Evolutionary conservation across 306 rosid genomes (phyloP).

Genomic region (Abrus pulchellus): DNA sequence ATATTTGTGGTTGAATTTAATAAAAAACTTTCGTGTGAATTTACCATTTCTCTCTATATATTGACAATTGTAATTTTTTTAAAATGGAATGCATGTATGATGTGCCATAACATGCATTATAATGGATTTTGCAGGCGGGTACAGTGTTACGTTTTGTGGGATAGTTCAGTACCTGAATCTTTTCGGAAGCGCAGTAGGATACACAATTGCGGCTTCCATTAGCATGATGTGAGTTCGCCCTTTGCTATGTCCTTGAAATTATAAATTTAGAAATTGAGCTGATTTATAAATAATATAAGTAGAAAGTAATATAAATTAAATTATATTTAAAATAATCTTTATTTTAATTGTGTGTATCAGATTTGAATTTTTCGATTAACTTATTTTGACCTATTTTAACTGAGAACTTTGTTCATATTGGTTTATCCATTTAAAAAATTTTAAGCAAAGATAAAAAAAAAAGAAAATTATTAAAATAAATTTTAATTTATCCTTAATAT

Average conservation of each 20-base stretch:
- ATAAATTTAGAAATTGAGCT: conserved; percentile 22
- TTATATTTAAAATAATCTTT: neutral
- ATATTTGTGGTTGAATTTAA: neutral
- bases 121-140: conserved; percentile 57
- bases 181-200: conserved; percentile 64
- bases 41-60: neutral
- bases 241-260: neutral
- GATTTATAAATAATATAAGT: conserved; percentile 1
- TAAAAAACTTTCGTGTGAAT: neutral
- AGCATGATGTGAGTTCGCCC: conserved; percentile 69
- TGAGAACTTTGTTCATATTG: neutral
- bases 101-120: conserved; percentile 22
- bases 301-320: conserved; percentile 4
- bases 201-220: conserved; percentile 68
- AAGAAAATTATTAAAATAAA: conserved; percentile 9
- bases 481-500: neutral
- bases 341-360: neutral
- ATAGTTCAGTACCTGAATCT: conserved; percentile 61
- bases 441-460: neutral
- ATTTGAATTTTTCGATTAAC: neutral
- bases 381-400: neutral
- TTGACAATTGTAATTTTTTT: conserved; percentile 2
- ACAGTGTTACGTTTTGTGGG: conserved; percentile 56
- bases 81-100: conserved; percentile 5
- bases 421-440: conserved; percentile 10